Evolutionary conservation across 2,329 filamentous ascomycete species (phyloP).

Genomic region (Aspergillus ochraceus): DNA sequence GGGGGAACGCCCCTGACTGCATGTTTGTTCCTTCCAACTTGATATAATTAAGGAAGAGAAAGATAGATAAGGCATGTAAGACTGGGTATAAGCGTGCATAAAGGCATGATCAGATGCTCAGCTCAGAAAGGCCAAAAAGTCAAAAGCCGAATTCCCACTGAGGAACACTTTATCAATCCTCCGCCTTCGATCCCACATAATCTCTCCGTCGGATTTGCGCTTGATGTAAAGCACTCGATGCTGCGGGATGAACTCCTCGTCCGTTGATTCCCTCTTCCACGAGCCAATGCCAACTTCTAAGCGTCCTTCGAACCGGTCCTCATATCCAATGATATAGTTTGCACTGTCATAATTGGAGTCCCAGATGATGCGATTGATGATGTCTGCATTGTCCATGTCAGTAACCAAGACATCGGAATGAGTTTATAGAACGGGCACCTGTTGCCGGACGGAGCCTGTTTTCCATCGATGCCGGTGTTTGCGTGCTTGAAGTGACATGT

Average conservation of each 20-base stretch:
- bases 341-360: conserved; percentile 46
- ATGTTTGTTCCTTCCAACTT: background rate
- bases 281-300: conserved; percentile 48
- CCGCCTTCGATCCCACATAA: conserved; percentile 53
- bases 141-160: conserved; percentile 41
- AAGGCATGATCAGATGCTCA: conserved; percentile 9
- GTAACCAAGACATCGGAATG: background rate
- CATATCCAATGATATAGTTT: conserved; percentile 54
- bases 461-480: background rate
- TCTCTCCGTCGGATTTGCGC: conserved; percentile 36
- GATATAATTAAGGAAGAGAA: too few species aligned
- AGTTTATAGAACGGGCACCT: background rate
- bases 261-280: conserved; percentile 56
- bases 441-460: conserved; percentile 17
- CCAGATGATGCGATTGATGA: conserved; percentile 53
- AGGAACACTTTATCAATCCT: conserved; percentile 51
- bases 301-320: conserved; percentile 54
- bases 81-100: background rate
- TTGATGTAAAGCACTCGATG: conserved; percentile 56
- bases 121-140: conserved; percentile 28
- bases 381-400: conserved; percentile 31
- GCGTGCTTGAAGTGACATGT: background rate
- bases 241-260: conserved; percentile 59
- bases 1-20: too few species aligned
- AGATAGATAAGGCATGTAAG: background rate